Base-by-base conservation (phyloP, 148 eudicot genomes). In the Talinum fruticosum region DNA sequence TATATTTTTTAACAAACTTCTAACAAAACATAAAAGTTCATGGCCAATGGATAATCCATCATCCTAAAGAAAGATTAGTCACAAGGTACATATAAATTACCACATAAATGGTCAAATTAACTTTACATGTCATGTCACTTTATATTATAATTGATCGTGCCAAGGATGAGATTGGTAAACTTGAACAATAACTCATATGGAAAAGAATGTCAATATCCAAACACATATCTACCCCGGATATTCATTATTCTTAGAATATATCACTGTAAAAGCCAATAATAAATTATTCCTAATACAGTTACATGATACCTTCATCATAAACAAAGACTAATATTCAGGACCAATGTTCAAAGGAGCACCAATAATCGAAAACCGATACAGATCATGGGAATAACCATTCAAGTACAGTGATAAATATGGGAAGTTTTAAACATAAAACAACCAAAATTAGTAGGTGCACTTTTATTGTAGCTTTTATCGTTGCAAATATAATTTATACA, bases 121-220 rank as follows among this genome's bases (percentile, higher is more conserved):
- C 12, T 15, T 2, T 64, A 65, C 69, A 65, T 65, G 69, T 65
- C 69, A 65, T 65, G 69, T 65, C 36, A 65, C 34, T 65, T 32
- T 30, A 32, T 66, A 66, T 32, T 30, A 32, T 66, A 66, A 66
- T 30, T 30, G 37, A 3, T 29, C 41, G 7, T 7, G 7, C 41
- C 41, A 3, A 47, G 53, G 1, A 3, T 47, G 18, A 47, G 53
- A 5, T 1, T 5, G 53, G 57, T 19, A 51, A 51, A 15, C 4
- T 5, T 51, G 23, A 10, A 24, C 26, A 21, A 33, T 35, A 19
- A 18, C 5, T 5, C 71, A 21, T 36, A 38, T 35, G 1, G 45
- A 24, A 12, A 36, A n/a, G 72, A 69, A 69, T 69, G 47, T 36
- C 51, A 23, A 37, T n/a, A 8, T 37, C 26, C 16, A 37, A 28